A percentile compares a stretch with the other conserved stretches of the same genome.
phyloP scores from a whole-genome alignment of 441 rosid species.

The Gossypium gossypioides region DNA sequence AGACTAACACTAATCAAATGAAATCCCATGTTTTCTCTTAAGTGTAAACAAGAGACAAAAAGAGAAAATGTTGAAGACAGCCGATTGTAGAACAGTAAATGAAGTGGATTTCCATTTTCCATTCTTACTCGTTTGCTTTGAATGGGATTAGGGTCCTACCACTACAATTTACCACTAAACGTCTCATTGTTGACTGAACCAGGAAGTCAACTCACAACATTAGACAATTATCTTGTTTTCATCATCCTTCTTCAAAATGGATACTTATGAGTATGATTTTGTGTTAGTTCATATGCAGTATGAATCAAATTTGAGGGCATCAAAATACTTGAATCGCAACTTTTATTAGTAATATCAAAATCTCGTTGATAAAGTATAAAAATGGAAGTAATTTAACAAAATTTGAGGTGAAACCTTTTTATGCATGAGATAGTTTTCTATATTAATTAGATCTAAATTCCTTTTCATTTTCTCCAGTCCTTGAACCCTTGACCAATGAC shows the following conservation, averaged over 20 bases:
- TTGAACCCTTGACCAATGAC: neutral
- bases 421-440: neutral
- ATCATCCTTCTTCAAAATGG: no score
- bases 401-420: neutral
- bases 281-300: no score
- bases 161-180: neutral
- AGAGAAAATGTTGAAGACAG: neutral
- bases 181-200: neutral
- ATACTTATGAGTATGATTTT: no score
- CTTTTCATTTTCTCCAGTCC: neutral
- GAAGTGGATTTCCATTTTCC: neutral
- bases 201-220: neutral
- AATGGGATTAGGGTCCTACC: slow-evolving; percentile 5
- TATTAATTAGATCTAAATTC: neutral
- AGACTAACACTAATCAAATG: neutral
- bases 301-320: no score
- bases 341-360: no score
- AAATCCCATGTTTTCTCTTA: neutral
- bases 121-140: neutral
- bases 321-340: no score
- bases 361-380: neutral
- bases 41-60: neutral
- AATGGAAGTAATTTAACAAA: neutral
- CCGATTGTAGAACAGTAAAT: neutral
- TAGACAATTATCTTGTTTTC: neutral